A percentile compares a stretch with the other conserved stretches of the same genome.
phyloP scores from a whole-genome alignment of 2,329 filamentous ascomycete genomes.

The Mollisiaceae sp. region DNA sequence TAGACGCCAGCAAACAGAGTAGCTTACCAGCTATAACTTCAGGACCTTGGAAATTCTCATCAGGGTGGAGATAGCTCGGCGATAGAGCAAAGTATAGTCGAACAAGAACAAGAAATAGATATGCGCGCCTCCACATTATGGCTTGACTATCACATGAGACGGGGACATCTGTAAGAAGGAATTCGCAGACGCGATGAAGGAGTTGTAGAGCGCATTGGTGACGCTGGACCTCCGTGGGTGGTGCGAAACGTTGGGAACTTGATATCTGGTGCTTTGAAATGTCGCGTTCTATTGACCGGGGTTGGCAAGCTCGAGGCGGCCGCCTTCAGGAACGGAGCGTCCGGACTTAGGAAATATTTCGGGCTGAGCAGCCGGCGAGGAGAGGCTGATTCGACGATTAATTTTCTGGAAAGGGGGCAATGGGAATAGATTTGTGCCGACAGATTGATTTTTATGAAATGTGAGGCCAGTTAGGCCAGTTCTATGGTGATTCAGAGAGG shows the following conservation, averaged over 20 bases:
- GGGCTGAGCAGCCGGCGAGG: background rate
- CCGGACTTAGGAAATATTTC: background rate
- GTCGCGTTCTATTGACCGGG: constrained; percentile 20
- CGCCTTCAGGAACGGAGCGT: background rate
- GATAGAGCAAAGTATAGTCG: constrained; percentile 93
- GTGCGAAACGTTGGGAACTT: constrained; percentile 25
- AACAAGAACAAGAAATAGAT: constrained; percentile 82
- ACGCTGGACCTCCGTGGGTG: constrained; percentile 23
- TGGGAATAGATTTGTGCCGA: background rate
- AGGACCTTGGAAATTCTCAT: constrained; percentile 98
- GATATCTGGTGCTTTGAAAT: constrained; percentile 15
- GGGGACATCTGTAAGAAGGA: constrained; percentile 28
- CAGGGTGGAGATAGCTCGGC: constrained; percentile 95
- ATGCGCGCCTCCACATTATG: constrained; percentile 89
- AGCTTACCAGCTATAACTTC: constrained; percentile 92
- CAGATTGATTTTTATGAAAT: background rate
- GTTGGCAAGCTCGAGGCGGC: constrained; percentile 2
- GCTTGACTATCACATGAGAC: constrained; percentile 30
- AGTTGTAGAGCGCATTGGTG: constrained; percentile 31
- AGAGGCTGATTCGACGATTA: background rate
- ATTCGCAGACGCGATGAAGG: constrained; percentile 34
- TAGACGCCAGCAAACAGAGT: background rate
- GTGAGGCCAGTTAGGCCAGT: background rate
- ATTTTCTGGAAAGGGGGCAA: background rate
- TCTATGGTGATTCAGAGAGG: constrained; percentile 1